Evolutionary conservation across 108 stramenopile species (phyloP).

Genomic region (Cyclostephanos tholiformis): DNA sequence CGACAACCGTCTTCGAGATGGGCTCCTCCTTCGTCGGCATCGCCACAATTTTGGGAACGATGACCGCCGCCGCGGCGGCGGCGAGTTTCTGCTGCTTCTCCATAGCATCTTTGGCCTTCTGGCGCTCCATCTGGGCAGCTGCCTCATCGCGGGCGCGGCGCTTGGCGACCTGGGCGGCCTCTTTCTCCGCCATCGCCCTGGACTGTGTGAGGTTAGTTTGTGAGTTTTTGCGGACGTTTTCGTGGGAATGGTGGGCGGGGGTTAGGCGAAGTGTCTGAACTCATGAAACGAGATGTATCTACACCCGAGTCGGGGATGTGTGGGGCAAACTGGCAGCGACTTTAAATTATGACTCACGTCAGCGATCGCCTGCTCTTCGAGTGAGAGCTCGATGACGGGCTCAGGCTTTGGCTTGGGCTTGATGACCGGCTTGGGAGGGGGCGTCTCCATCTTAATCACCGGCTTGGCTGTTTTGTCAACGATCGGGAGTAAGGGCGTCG

Average conservation of each 20-base stretch:
- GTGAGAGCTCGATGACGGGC: conserved; percentile 54
- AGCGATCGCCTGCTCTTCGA: conserved; percentile 72
- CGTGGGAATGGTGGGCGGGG: background rate
- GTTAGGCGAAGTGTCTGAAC: background rate
- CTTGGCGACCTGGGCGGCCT: conserved; percentile 63
- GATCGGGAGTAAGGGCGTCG: background rate
- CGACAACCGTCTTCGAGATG: background rate
- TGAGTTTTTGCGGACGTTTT: too few species aligned
- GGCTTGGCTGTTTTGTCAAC: conserved; percentile 14
- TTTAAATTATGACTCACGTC: conserved; percentile 36
- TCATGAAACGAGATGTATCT: background rate
- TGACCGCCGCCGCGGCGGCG: conserved; percentile 6
- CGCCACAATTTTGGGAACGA: conserved; percentile 1
- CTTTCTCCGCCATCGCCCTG: conserved; percentile 59
- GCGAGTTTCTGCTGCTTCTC: conserved; percentile 54
- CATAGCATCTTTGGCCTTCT: conserved; percentile 65
- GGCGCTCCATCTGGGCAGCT: conserved; percentile 64
- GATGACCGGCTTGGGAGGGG: conserved; percentile 35
- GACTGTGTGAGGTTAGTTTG: conserved; percentile 20
- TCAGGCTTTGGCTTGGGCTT: conserved; percentile 41
- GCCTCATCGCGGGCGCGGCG: conserved; percentile 61
- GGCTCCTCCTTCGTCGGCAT: conserved; percentile 25
- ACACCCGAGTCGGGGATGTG: too few species aligned
- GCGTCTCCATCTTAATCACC: conserved; percentile 24
- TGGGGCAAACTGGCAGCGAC: background rate